Evolutionary conservation across 2,329 filamentous ascomycete species (phyloP).

Genomic region (Teratosphaeriaceae sp.): DNA sequence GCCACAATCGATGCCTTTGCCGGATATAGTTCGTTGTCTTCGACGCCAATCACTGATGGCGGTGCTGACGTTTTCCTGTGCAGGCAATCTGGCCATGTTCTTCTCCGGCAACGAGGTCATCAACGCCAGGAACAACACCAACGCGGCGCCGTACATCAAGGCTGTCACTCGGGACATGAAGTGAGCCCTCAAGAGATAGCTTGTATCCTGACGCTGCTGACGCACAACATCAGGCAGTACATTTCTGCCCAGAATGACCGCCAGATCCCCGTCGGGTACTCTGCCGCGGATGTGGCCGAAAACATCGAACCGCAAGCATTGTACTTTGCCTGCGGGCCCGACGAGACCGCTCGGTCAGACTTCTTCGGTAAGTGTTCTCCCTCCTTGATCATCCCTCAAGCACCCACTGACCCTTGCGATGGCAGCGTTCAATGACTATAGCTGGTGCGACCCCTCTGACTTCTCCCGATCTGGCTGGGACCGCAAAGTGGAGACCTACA

Average conservation of each 20-base stretch:
- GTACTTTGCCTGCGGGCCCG: conserved; percentile 88
- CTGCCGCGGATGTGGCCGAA: conserved; percentile 73
- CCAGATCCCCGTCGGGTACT: conserved; percentile 72
- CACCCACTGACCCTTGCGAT: too few species aligned
- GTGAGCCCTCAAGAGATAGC: neutral
- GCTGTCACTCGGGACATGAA: conserved; percentile 75
- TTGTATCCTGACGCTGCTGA: neutral
- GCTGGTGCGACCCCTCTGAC: conserved; percentile 67
- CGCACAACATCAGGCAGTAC: conserved; percentile 47
- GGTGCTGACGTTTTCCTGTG: conserved; percentile 1
- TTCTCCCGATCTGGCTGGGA: conserved; percentile 73
- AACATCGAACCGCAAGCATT: conserved; percentile 80
- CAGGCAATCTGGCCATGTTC: conserved; percentile 74
- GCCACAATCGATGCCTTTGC: conserved; percentile 79
- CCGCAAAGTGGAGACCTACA: conserved; percentile 80
- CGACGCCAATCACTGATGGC: neutral
- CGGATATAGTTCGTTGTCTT: conserved; percentile 49
- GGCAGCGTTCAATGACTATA: conserved; percentile 87
- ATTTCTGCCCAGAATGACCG: conserved; percentile 63
- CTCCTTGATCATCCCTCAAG: too few species aligned
- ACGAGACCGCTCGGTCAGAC: conserved; percentile 69
- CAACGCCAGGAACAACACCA: conserved; percentile 55
- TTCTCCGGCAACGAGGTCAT: conserved; percentile 74
- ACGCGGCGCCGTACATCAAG: conserved; percentile 61
- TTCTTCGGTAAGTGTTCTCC: too few species aligned